Conservation (phyloP, 2,329 filamentous ascomycete genomes). For the Apiospora koreana region DNA sequence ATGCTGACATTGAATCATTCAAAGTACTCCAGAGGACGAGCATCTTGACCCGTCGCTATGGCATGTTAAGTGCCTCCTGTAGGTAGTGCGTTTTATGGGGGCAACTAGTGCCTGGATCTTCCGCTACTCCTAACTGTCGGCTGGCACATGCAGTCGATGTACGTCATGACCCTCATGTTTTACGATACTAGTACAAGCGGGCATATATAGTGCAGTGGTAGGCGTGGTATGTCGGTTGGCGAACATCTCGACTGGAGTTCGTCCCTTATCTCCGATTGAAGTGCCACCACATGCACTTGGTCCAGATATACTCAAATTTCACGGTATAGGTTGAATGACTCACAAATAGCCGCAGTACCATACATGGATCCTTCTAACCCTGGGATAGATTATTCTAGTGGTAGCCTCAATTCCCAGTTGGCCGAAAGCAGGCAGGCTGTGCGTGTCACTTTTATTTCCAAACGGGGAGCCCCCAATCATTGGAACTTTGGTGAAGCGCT, state of each 20-base stretch:
- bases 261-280: neutral
- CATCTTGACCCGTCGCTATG: neutral
- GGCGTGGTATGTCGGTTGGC: neutral
- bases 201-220: neutral
- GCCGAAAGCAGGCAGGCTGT: neutral
- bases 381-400: neutral
- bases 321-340: neutral
- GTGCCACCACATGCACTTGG: neutral
- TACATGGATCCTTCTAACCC: neutral
- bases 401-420: neutral
- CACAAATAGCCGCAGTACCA: neutral
- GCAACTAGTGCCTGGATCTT: neutral
- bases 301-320: too few relatives aligned
- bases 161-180: neutral
- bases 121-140: neutral
- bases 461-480: constrained; percentile 3
- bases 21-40: too few relatives aligned
- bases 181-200: neutral
- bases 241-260: neutral
- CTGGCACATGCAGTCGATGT: neutral
- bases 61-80: neutral
- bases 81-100: neutral
- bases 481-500: neutral
- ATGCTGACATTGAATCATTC: neutral
- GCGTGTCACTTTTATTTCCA: neutral